Conservation (phyloP, 441 rosid species). For the Gossypium laxum region DNA sequence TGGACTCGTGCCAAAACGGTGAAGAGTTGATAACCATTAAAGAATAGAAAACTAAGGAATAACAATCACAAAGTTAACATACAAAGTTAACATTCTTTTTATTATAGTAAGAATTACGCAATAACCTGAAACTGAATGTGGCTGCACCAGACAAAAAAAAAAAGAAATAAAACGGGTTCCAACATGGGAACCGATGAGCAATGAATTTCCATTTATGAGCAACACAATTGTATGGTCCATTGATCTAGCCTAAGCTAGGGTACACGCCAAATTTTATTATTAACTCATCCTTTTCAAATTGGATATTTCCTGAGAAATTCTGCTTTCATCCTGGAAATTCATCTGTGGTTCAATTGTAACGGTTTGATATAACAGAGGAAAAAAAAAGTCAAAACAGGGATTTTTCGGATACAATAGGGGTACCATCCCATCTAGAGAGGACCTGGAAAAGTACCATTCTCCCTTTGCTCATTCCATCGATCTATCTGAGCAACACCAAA, state of each 20-base stretch:
- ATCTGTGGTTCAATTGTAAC: not conserved
- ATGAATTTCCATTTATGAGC: not conserved
- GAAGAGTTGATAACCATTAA: too few species aligned
- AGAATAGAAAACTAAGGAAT: too few species aligned
- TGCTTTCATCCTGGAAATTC: not conserved
- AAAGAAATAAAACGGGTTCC: not conserved
- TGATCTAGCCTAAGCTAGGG: not conserved
- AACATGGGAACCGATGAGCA: not conserved
- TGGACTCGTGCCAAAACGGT: too few species aligned
- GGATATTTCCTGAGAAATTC: not conserved
- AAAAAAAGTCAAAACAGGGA: too few species aligned
- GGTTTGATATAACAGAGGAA: not conserved
- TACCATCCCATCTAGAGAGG: constrained; percentile 52
- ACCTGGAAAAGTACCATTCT: constrained; percentile 89
- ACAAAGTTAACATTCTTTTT: not conserved
- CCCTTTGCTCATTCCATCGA: constrained; percentile 93
- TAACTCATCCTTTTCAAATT: not conserved
- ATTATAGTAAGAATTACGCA: not conserved
- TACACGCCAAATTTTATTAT: constrained; percentile 4
- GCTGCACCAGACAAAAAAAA: not conserved
- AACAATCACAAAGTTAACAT: not conserved
- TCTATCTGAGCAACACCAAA: constrained; percentile 42
- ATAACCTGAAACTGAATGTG: not conserved
- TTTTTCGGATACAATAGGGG: not conserved
- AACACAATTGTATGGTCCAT: not conserved